phyloP scores from a whole-genome alignment of 768 basidiomycete species.

The Kwoniella botswanensis region DNA sequence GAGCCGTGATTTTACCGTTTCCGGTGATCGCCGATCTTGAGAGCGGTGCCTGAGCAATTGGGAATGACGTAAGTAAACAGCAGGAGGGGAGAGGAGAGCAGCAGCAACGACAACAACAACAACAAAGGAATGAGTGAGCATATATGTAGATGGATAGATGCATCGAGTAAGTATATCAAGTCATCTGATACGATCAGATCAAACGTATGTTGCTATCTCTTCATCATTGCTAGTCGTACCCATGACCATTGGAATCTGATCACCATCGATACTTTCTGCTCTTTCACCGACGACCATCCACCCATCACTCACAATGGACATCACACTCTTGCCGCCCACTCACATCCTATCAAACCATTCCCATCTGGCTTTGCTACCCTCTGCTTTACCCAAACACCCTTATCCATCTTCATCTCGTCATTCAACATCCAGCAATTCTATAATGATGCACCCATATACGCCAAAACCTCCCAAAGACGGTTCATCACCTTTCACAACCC shows the following conservation, averaged over 20 bases:
- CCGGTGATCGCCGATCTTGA: slow-evolving; percentile 10
- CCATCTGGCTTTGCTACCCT: slow-evolving; percentile 24
- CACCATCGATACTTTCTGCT: too few relatives aligned
- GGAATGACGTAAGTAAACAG: slow-evolving; percentile 6
- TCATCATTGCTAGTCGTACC: neutral
- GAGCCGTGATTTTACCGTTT: slow-evolving; percentile 3
- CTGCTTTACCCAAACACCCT: slow-evolving; percentile 2
- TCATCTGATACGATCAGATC: too few relatives aligned
- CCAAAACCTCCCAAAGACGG: slow-evolving; percentile 32
- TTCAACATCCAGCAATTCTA: too few relatives aligned
- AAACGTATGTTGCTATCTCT: neutral
- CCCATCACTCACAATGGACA: slow-evolving; percentile 25
- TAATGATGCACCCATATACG: neutral
- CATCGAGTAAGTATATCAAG: neutral
- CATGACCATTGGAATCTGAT: neutral
- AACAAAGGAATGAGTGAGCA: neutral
- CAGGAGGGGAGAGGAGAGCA: neutral
- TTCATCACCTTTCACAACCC: slow-evolving; percentile 18
- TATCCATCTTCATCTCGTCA: too few relatives aligned
- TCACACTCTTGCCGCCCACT: slow-evolving; percentile 39
- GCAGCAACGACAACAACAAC: neutral
- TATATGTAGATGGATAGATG: neutral
- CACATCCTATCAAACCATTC: slow-evolving; percentile 39
- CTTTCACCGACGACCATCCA: neutral
- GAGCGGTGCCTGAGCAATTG: neutral